Conservation (phyloP, 1,139 yeast species). For the Eremothecium cymbalariae region DNA sequence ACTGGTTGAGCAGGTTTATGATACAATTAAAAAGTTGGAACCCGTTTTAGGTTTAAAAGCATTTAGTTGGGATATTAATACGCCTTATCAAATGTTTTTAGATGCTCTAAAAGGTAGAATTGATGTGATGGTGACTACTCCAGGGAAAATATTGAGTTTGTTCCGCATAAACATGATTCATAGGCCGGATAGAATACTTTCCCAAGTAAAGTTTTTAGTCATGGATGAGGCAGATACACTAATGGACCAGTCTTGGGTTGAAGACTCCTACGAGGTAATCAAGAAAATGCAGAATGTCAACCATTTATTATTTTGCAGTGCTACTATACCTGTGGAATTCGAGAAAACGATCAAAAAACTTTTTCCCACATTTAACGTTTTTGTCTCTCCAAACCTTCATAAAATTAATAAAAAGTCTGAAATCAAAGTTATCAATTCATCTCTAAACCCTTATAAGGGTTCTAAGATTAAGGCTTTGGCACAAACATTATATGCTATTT, state of each 20-base stretch:
- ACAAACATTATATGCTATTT: conserved; percentile 80
- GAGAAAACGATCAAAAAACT: conserved; percentile 51
- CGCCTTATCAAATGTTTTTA: conserved; percentile 43
- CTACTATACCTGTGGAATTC: conserved; percentile 80
- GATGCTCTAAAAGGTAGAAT: conserved; percentile 45
- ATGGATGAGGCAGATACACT: conserved; percentile 96
- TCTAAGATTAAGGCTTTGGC: conserved; percentile 78
- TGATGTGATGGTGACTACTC: conserved; percentile 80
- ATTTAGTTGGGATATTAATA: conserved; percentile 51
- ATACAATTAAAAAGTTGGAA: conserved; percentile 41
- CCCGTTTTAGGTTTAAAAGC: conserved; percentile 38
- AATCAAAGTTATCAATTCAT: conserved; percentile 67
- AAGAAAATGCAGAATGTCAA: conserved; percentile 45
- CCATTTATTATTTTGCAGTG: conserved; percentile 73
- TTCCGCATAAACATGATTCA: conserved; percentile 39
- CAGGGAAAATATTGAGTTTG: conserved; percentile 50
- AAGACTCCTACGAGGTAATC: conserved; percentile 55
- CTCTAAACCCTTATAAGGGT: conserved; percentile 69
- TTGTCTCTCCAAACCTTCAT: conserved; percentile 78
- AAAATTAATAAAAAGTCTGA: conserved; percentile 69
- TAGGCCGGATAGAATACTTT: conserved; percentile 42
- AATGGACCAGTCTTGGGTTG: conserved; percentile 74
- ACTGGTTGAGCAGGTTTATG: conserved; percentile 69
- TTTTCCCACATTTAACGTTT: conserved; percentile 60
- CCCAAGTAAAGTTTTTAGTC: conserved; percentile 50